Conservation (phyloP, 1,139 yeast species). For the Yamadazyma kanchanaburiensis region DNA sequence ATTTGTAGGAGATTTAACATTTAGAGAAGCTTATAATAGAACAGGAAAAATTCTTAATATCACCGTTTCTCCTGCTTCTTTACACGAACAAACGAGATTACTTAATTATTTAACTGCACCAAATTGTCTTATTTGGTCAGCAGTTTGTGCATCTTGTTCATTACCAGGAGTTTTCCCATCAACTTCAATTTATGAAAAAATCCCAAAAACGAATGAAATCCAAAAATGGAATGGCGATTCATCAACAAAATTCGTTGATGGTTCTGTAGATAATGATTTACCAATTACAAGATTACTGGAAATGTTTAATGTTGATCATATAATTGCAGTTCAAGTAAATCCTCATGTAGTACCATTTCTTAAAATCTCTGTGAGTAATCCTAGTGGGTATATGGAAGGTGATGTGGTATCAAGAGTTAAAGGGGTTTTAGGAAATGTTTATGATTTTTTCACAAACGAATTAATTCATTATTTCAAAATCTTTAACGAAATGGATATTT, state of each 20-base stretch:
- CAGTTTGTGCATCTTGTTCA: conserved; percentile 95
- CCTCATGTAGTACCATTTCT: conserved; percentile 93
- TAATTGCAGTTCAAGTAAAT: conserved; percentile 94
- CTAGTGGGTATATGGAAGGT: conserved; percentile 68
- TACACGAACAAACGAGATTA: conserved; percentile 57
- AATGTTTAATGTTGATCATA: conserved; percentile 95
- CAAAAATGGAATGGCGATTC: conserved; percentile 81
- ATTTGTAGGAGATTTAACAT: conserved; percentile 85
- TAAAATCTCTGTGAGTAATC: conserved; percentile 60
- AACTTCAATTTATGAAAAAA: conserved; percentile 79
- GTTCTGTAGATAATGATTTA: conserved; percentile 90
- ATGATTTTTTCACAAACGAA: conserved; percentile 65
- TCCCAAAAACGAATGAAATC: conserved; percentile 62
- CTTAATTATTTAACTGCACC: conserved; percentile 49
- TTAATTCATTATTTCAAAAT: conserved; percentile 74
- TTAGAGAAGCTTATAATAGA: conserved; percentile 56
- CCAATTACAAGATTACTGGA: conserved; percentile 89
- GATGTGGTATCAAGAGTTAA: conserved; percentile 57
- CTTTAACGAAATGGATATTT: conserved; percentile 70
- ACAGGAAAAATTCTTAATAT: conserved; percentile 57
- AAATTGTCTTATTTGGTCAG: conserved; percentile 64
- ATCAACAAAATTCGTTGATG: conserved; percentile 84
- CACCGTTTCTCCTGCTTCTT: conserved; percentile 55
- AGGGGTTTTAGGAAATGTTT: conserved; percentile 51
- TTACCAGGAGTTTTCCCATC: conserved; percentile 90